phyloP scores from a whole-genome alignment of 305 asterid species.

The Fraxinus dipetala region DNA sequence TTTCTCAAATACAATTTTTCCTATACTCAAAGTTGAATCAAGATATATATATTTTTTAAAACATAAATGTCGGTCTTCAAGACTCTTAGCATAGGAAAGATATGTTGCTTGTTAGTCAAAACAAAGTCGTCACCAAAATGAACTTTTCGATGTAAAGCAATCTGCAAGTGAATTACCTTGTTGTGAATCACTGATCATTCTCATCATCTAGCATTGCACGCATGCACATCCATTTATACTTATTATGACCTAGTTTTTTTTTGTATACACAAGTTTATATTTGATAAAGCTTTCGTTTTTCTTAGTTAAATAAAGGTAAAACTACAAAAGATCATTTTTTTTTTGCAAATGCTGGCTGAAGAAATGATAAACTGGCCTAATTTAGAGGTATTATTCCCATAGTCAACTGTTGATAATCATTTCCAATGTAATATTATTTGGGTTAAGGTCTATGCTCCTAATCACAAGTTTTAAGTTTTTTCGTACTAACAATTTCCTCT shows the following conservation, averaged over 20 bases:
- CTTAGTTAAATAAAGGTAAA: constrained; percentile 73
- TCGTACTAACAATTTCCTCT: too few relatives aligned
- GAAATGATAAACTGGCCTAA: constrained; percentile 88
- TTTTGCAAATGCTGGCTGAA: constrained; percentile 52
- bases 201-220: not conserved
- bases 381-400: constrained; percentile 57
- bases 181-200: not conserved
- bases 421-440: too few relatives aligned
- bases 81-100: not conserved
- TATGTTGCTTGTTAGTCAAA: not conserved
- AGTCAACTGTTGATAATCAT: not conserved
- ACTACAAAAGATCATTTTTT: constrained; percentile 54
- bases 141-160: not conserved
- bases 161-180: not conserved
- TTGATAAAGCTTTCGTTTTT: constrained; percentile 13
- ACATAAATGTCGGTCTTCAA: not conserved
- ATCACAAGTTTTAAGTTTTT: too few relatives aligned
- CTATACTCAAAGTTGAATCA: too few relatives aligned
- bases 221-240: not conserved
- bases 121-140: not conserved
- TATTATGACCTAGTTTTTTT: not conserved
- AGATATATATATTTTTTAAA: too few relatives aligned
- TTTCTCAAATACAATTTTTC: too few relatives aligned
- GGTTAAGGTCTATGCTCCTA: too few relatives aligned
- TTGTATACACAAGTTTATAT: not conserved